These are phyloP conservation scores for Mycena rosella DNA, from an alignment of 768 basidiomycete species.

Conservation along the genomic window DNA sequence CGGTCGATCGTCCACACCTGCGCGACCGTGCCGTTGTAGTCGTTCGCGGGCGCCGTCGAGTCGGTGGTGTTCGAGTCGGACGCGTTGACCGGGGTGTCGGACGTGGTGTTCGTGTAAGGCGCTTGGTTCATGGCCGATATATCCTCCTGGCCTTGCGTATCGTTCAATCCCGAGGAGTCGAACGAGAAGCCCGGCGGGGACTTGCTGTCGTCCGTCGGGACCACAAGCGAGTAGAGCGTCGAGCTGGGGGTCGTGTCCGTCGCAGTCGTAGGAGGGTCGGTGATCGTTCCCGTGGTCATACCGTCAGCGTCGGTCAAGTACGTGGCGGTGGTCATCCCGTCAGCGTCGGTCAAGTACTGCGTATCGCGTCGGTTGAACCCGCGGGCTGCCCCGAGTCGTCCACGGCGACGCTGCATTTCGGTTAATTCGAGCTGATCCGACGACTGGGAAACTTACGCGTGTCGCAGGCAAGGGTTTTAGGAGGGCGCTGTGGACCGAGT, in stretches of 20 bases:
- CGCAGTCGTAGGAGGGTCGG: background rate
- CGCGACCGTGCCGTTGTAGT: background rate
- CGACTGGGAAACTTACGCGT: too few species aligned
- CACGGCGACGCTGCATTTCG: background rate
- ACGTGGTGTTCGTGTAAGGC: background rate
- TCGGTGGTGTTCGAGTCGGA: background rate
- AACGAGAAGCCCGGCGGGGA: background rate
- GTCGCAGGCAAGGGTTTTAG: too few species aligned
- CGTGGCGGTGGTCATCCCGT: background rate
- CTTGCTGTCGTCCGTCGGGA: conserved; percentile 2
- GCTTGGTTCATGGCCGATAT: background rate
- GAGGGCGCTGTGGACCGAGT: too few species aligned
- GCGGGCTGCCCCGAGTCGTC: too few species aligned
- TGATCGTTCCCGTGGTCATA: background rate
- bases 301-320: too few species aligned
- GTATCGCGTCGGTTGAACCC: background rate
- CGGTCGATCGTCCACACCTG: background rate
- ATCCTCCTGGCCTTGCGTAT: background rate
- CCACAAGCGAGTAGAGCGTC: background rate
- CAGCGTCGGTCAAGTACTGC: too few species aligned
- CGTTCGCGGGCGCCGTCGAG: background rate
- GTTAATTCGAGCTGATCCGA: background rate
- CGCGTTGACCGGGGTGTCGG: background rate
- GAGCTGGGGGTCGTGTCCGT: background rate
- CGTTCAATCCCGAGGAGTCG: background rate